phyloP scores from a whole-genome alignment of 305 asterid species.

The Fraxinus ornus region DNA sequence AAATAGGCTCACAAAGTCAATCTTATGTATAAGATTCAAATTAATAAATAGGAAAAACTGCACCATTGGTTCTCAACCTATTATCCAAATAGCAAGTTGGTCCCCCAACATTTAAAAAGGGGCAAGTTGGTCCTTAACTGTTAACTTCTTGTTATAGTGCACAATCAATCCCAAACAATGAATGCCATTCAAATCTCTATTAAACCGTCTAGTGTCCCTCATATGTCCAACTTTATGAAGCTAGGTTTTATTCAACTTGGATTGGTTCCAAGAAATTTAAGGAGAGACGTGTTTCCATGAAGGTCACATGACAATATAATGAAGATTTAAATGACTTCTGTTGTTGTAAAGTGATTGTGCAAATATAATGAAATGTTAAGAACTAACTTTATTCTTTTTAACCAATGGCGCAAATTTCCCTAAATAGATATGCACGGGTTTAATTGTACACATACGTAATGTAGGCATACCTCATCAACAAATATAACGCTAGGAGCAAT shows the following conservation, averaged over 20 bases:
- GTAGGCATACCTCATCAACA: slow-evolving; percentile 30
- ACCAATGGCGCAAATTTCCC: not conserved
- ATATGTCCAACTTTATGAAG: not conserved
- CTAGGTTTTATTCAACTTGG: not conserved
- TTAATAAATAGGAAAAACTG: not conserved
- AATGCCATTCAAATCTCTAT: not conserved
- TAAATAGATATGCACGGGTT: not conserved
- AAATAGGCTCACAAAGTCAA: not conserved
- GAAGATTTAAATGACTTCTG: not conserved
- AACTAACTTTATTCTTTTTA: not conserved
- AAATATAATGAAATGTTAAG: not conserved
- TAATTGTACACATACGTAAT: not conserved
- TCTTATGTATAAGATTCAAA: not conserved
- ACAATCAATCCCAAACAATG: not conserved
- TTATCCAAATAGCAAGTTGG: not conserved
- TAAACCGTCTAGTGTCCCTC: not conserved
- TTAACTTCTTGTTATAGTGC: not conserved
- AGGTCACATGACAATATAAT: not conserved
- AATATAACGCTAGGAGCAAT: slow-evolving; percentile 33
- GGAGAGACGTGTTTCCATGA: not conserved
- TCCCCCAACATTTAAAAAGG: not conserved
- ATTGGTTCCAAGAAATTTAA: not conserved
- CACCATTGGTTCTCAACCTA: not conserved
- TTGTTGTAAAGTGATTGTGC: not conserved
- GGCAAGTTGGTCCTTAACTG: not conserved